Evolutionary conservation across 257 asterid genomes (phyloP).

Genomic region (Plantago major): DNA sequence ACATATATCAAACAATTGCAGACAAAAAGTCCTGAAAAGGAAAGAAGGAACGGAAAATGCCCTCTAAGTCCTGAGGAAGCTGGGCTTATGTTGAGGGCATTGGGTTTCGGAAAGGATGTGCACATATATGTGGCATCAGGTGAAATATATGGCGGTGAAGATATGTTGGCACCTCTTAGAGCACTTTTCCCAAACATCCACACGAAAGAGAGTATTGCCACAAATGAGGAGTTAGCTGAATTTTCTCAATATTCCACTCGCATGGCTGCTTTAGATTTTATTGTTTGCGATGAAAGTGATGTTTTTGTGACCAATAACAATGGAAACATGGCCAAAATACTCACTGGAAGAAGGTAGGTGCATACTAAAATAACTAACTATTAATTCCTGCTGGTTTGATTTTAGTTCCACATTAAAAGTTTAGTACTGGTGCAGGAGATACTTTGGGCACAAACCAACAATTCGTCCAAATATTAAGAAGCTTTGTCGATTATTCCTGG

Average conservation of each 20-base stretch:
- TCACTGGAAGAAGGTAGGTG: conserved; percentile 42
- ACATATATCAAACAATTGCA: conserved; percentile 16
- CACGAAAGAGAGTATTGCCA: conserved; percentile 58
- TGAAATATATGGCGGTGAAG: conserved; percentile 64
- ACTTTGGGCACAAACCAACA: conserved; percentile 68
- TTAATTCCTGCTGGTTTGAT: background rate
- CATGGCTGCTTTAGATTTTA: conserved; percentile 76
- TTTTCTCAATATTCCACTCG: conserved; percentile 57
- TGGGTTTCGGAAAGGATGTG: conserved; percentile 62
- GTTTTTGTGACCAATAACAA: conserved; percentile 72
- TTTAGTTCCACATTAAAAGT: background rate
- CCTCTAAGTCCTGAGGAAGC: conserved; percentile 70
- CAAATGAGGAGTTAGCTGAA: conserved; percentile 52
- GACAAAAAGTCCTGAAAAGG: conserved; percentile 52
- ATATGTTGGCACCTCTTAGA: conserved; percentile 50
- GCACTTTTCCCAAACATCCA: conserved; percentile 67
- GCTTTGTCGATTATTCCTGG: conserved; percentile 45
- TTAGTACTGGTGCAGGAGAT: conserved; percentile 39
- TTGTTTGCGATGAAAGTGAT: conserved; percentile 74
- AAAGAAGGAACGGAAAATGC: conserved; percentile 65
- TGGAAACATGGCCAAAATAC: conserved; percentile 50
- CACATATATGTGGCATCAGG: conserved; percentile 78
- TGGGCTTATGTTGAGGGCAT: conserved; percentile 67
- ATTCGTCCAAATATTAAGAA: conserved; percentile 67
- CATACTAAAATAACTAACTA: background rate